Percentiles rank a stretch among this genome's conserved stretches.
phyloP scores from a whole-genome alignment of 495 filamentous ascomycete genomes.

The Lindgomyces ingoldianus region DNA sequence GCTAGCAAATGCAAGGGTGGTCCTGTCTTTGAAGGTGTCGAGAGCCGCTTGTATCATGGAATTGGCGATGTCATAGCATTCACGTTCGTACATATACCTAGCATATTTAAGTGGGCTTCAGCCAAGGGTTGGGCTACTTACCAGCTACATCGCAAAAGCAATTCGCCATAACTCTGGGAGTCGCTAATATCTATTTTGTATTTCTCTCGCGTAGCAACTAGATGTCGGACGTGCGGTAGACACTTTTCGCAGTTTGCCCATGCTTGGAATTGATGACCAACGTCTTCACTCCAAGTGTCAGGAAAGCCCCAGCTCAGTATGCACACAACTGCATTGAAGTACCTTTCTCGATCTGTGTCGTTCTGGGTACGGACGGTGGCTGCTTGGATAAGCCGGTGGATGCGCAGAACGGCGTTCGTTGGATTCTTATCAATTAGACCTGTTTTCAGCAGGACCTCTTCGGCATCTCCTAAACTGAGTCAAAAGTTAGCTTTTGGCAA shows the following conservation, averaged over 20 bases:
- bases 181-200: conserved; percentile 10
- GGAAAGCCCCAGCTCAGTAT: conserved; percentile 36
- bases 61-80: conserved; percentile 35
- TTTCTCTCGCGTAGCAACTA: conserved; percentile 14
- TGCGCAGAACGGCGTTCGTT: conserved; percentile 8
- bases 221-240: conserved; percentile 35
- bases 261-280: conserved; percentile 29
- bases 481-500: conserved; percentile 1
- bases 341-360: conserved; percentile 1
- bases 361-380: conserved; percentile 7
- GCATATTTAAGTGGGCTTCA: neutral
- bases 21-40: conserved; percentile 33
- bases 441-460: conserved; percentile 27
- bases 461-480: conserved; percentile 32
- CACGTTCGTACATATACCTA: conserved; percentile 45
- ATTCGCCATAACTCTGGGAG: conserved; percentile 29
- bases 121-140: conserved; percentile 7
- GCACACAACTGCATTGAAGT: conserved; percentile 26
- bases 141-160: conserved; percentile 40
- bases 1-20: conserved; percentile 39
- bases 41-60: conserved; percentile 32
- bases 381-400: conserved; percentile 24
- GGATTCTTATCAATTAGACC: conserved; percentile 32
- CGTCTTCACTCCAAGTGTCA: conserved; percentile 34
- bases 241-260: conserved; percentile 38